phyloP scores from a whole-genome alignment of 1,284 basidiomycete genomes.

The Ustilago bromivora region DNA sequence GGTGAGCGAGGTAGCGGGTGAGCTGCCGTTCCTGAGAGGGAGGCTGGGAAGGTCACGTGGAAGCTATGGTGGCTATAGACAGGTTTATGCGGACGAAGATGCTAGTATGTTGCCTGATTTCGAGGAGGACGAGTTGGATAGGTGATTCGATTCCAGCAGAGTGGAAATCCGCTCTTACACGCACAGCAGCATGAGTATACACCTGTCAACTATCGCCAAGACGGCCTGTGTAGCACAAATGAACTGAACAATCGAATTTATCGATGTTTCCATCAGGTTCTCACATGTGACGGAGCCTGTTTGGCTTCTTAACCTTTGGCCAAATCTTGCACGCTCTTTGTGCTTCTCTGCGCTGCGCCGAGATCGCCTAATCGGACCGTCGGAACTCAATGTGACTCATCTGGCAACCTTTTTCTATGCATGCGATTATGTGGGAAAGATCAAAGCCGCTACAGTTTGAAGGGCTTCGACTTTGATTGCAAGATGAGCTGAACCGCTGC shows the following conservation, averaged over 20 bases:
- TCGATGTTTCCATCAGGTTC: not conserved
- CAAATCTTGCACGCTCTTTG: too few relatives aligned
- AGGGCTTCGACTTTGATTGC: too few relatives aligned
- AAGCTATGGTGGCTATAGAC: constrained; percentile 61
- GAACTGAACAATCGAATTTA: not conserved
- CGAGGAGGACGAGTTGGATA: constrained; percentile 62
- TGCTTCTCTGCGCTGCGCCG: too few relatives aligned
- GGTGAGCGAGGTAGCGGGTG: constrained; percentile 38
- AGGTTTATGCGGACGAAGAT: constrained; percentile 65
- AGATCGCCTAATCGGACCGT: too few relatives aligned
- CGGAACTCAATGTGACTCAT: too few relatives aligned
- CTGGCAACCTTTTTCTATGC: too few relatives aligned
- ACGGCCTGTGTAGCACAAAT: not conserved
- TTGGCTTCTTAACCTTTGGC: not conserved
- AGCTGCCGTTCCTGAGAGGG: constrained; percentile 51
- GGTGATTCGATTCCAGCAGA: not conserved
- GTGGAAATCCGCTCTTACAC: not conserved
- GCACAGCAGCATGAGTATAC: not conserved
- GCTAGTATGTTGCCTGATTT: constrained; percentile 65
- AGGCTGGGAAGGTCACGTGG: constrained; percentile 33
- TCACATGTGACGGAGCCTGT: not conserved
- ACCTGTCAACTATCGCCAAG: not conserved
- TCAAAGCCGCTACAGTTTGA: too few relatives aligned
- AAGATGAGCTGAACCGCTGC: too few relatives aligned
- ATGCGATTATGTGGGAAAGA: too few relatives aligned